Percentiles rank a stretch among this genome's conserved stretches.
Evolutionary conservation across 306 rosid species (phyloP).

Genomic region (Canavalia gladiata): DNA sequence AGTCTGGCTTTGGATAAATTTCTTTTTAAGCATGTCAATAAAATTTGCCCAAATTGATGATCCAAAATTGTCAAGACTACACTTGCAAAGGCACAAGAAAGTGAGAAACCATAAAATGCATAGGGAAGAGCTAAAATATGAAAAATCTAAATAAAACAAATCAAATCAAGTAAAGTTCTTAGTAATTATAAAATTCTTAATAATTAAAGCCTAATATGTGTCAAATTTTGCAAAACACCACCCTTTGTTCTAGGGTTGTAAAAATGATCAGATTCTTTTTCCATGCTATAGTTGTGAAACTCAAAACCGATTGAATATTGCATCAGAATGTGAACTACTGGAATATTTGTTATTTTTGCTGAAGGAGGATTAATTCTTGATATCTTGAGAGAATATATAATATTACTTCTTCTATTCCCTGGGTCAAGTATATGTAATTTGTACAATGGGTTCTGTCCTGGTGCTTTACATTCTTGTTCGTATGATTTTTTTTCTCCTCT

Average conservation of each 20-base stretch:
- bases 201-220: too few relatives aligned
- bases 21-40: too few relatives aligned
- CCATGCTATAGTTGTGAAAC: neutral
- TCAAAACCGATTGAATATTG: neutral
- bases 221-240: neutral
- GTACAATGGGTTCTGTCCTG: neutral
- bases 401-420: neutral
- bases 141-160: too few relatives aligned
- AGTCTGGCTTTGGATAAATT: too few relatives aligned
- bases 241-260: neutral
- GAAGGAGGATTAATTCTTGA: neutral
- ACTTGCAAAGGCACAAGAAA: too few relatives aligned
- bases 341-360: neutral
- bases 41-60: too few relatives aligned
- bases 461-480: neutral
- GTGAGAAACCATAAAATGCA: too few relatives aligned
- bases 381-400: neutral
- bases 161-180: too few relatives aligned
- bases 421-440: neutral
- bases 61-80: too few relatives aligned
- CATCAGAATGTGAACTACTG: slow-evolving; percentile 1
- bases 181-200: too few relatives aligned
- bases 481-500: neutral
- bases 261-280: neutral
- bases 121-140: too few relatives aligned